phyloP scores from a whole-genome alignment of 257 asterid species.

The Solanum sejunctum region DNA sequence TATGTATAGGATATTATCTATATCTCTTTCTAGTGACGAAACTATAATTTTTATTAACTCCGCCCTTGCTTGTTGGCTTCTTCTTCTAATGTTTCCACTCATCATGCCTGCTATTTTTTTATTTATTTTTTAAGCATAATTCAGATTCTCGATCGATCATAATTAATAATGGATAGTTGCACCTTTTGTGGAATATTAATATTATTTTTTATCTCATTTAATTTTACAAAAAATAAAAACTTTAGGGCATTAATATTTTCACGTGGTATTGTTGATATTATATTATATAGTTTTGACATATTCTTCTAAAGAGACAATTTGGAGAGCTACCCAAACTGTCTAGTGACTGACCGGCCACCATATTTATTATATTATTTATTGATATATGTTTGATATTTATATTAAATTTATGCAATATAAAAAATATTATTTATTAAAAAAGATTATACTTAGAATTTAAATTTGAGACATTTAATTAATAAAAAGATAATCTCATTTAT shows the following conservation, averaged over 20 bases:
- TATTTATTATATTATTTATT: not conserved
- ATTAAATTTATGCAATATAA: too few relatives aligned
- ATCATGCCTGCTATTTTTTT: too few relatives aligned
- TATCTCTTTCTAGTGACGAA: too few relatives aligned
- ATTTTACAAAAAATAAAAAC: not conserved
- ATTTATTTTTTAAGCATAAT: too few relatives aligned
- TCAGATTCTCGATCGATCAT: not conserved
- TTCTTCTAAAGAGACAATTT: not conserved
- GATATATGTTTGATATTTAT: not conserved
- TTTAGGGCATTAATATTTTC: not conserved
- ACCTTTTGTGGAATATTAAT: not conserved
- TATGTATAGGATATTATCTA: too few relatives aligned
- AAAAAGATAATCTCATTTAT: too few relatives aligned
- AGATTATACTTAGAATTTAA: too few relatives aligned
- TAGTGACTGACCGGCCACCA: not conserved
- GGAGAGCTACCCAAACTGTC: not conserved
- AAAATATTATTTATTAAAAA: too few relatives aligned
- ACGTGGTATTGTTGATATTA: not conserved
- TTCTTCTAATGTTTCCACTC: too few relatives aligned
- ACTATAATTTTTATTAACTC: too few relatives aligned
- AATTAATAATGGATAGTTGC: not conserved
- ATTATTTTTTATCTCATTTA: not conserved
- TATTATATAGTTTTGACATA: not conserved
- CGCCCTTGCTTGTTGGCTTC: not conserved
- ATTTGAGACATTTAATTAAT: too few relatives aligned